phyloP scores from a whole-genome alignment of 352 stramenopile species.

The Elongisporangium undulatum region DNA sequence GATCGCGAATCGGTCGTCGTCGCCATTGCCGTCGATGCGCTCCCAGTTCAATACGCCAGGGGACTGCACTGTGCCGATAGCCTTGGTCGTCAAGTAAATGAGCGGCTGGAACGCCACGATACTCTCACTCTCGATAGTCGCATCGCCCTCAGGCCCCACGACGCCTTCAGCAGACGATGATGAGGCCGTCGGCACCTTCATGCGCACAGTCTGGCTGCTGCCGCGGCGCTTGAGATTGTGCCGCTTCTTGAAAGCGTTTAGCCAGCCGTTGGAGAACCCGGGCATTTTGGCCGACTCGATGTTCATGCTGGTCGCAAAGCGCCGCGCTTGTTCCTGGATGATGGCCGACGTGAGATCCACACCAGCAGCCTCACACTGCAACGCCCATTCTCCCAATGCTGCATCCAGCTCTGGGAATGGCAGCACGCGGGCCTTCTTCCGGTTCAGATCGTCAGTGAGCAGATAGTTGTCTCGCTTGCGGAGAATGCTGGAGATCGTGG shows the following conservation, averaged over 20 bases:
- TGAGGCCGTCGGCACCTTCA: not conserved
- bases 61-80: conserved; percentile 30
- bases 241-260: conserved; percentile 59
- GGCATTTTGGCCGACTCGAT: not conserved
- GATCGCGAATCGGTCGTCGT: conserved; percentile 30
- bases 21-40: conserved; percentile 17
- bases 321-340: conserved; percentile 54
- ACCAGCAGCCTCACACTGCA: conserved; percentile 37
- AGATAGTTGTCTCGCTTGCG: conserved; percentile 10
- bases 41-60: conserved; percentile 35
- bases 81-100: conserved; percentile 27
- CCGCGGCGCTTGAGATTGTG: conserved; percentile 19
- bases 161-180: not conserved
- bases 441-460: conserved; percentile 29
- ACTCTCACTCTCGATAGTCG: not conserved
- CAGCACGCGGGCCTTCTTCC: conserved; percentile 42
- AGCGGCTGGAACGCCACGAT: conserved; percentile 11
- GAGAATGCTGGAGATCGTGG: conserved; percentile 65
- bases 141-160: not conserved
- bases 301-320: conserved; percentile 37
- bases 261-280: conserved; percentile 56
- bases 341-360: conserved; percentile 53
- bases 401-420: conserved; percentile 52
- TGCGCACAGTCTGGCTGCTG: not conserved
- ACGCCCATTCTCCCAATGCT: conserved; percentile 58